A percentile compares a stretch with the other conserved stretches of the same genome.
Conservation (phyloP, 2,329 filamentous ascomycete species). For the Alternaria triticina region DNA sequence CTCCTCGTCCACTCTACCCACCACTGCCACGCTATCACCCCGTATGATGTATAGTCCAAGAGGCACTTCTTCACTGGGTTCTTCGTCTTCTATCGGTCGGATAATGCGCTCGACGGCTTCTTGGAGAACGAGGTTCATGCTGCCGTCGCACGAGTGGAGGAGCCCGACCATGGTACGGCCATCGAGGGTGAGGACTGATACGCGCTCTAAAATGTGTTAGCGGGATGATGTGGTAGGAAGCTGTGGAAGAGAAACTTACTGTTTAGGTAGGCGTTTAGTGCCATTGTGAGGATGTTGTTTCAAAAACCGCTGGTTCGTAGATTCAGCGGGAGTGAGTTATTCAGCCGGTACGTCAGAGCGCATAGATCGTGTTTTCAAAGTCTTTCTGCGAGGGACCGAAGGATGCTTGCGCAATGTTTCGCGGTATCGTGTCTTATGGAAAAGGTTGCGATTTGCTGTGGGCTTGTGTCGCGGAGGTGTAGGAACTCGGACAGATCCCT, state of each 20-base stretch:
- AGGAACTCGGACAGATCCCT: too few relatives aligned
- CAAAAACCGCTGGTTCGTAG: neutral
- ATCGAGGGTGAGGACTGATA: conserved; percentile 89
- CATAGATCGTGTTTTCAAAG: rapidly evolving
- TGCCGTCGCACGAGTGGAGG: conserved; percentile 84
- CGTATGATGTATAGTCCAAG: conserved; percentile 91
- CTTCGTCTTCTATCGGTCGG: conserved; percentile 79
- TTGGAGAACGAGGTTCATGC: conserved; percentile 88
- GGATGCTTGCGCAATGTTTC: neutral
- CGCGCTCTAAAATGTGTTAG: conserved; percentile 70
- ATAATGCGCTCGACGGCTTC: conserved; percentile 90
- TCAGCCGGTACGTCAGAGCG: too few relatives aligned
- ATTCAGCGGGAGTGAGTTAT: neutral
- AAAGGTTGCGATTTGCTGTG: neutral
- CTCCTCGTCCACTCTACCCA: conserved; percentile 87
- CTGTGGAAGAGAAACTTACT: conserved; percentile 33
- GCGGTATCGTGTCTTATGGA: neutral
- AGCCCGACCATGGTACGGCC: conserved; percentile 79
- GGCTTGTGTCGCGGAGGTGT: neutral
- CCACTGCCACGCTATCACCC: conserved; percentile 91
- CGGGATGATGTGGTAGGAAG: neutral
- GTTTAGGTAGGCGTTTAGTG: conserved; percentile 53
- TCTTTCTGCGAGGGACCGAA: neutral
- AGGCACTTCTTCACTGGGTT: conserved; percentile 78
- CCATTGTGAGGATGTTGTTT: conserved; percentile 38